Evolutionary conservation across 2,329 filamentous ascomycete species (phyloP), one percentile per base, ranked within the genome.

Genomic region (Fusarium circinatum): DNA sequence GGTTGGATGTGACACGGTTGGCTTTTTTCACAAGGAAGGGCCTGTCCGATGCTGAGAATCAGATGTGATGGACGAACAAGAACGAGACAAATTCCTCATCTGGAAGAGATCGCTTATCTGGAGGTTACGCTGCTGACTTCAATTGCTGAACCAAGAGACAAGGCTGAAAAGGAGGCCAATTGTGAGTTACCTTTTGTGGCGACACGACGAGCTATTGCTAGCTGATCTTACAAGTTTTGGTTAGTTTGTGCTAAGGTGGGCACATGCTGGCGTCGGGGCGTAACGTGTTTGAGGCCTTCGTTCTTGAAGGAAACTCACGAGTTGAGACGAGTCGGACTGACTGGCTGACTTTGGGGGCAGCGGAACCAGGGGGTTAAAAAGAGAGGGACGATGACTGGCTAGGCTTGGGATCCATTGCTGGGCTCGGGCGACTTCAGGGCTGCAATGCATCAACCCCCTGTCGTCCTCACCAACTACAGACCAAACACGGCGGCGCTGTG

Each of bases 1-100:
- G 71, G 71, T 57, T 74, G 71, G 55, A 66, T 55, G 71, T 74
- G 72, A 74, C 71, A 74, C 71, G 51, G 67, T 67, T 62, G 68
- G 62, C 55, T 62, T 71, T 60, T 68, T 72, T 36, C 42, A 65
- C 71, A 68, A 67, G 71, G 62, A 72, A 74, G 61, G 62, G 71
- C 66, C 61, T 73, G 71, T 63, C 39, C 20, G 61, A 38, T 52
- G 51, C 54, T 67, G 45, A 62, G 48, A 62, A 68, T 57, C 54
- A 49, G 51, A 67, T 74, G 66, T 49, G 67, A 62, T 57, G 47
- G 57, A 55, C 39, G 55, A 51, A 47, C 60, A 52, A 62, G 47
- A 44, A 55, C 41, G 58, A 65, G 71, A 67, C 58, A 71, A 61
- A 61, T 68, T 74, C 62, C 71, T 64, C 49, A 60, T 54, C 36